Base-by-base conservation (phyloP, 2,329 filamentous ascomycete species). In the Clonostachys solani region DNA sequence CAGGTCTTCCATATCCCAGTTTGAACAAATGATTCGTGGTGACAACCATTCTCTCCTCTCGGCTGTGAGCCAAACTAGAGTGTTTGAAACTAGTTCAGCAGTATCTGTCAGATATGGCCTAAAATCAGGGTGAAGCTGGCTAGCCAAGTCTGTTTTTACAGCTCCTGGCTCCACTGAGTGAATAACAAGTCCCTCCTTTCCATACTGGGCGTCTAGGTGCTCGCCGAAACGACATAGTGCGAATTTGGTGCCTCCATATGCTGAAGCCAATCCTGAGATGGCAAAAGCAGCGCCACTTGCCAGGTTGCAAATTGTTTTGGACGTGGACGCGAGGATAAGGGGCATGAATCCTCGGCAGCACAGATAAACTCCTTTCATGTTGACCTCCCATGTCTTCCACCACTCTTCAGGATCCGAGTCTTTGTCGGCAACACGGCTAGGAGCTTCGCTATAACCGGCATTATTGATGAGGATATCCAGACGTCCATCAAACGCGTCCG, bases 1-100 rank as follows among this genome's bases (percentile, higher is more conserved):
- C 45, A 76, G 54, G 53, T 74, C 67, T n/a, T 60, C 58, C 67
- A 77, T 67, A 52, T 77, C 71, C 74, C 73, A 77, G 18, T 59
- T 69, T 13, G 52, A 60, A 50, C 57, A 68, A 5, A 75, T 49
- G 54, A 71, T 76, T 44, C 73, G 58, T 2, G 70, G 72, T 3
- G 59, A 60, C 16, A 77, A 55, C 72, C 73, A 78, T 5, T 67
- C 61, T 29, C 67, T 61, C 45, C 65, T 61, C 54, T 70, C 57
- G 33, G 55, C 57, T 1, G 66, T 64, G 40, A 77, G 54, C 59
- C 65, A 76, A 0, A 65, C 62, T 40, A 76, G 56, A 1, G 71
- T 67, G 58, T 77, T 68, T 2, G 61, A 71, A 18, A 59, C 51
- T 12, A 77, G 51, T 42, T 68, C 60, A 7, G 61, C 64, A 46